These are phyloP conservation scores for Malus sieversii DNA, from an alignment of 306 rosid genomes.

Conservation along the genomic window DNA sequence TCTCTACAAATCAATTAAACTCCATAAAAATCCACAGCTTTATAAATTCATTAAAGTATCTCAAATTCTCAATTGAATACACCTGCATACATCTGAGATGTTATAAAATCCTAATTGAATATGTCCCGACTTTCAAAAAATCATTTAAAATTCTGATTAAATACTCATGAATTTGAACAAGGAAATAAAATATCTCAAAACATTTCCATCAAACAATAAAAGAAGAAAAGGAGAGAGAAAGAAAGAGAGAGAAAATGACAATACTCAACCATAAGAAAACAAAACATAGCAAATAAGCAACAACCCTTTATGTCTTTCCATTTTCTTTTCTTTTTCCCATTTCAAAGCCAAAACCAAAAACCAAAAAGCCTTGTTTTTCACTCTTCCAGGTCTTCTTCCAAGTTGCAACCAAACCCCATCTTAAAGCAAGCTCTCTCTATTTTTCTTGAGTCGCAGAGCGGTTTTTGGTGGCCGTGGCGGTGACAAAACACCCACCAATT, in stretches of 20 bases:
- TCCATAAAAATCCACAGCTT: too few species aligned
- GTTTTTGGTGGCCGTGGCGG: not conserved
- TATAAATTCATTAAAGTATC: too few species aligned
- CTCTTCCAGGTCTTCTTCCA: slow-evolving; percentile 24
- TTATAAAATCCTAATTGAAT: too few species aligned
- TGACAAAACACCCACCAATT: slow-evolving; percentile 19
- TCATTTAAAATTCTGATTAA: too few species aligned
- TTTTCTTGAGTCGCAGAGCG: not conserved
- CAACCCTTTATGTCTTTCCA: not conserved
- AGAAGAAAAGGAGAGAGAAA: not conserved
- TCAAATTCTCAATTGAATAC: too few species aligned
- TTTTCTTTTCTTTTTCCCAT: slow-evolving; percentile 8
- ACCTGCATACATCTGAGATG: too few species aligned
- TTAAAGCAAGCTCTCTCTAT: not conserved
- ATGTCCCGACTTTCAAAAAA: too few species aligned
- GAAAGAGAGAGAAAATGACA: slow-evolving; percentile 10
- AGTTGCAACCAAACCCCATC: slow-evolving; percentile 22
- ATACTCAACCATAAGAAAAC: slow-evolving; percentile 19
- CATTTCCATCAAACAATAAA: not conserved
- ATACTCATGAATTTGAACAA: too few species aligned
- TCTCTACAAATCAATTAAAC: too few species aligned
- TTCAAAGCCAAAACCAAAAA: not conserved
- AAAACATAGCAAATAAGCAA: slow-evolving; percentile 38
- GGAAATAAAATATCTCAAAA: too few species aligned
- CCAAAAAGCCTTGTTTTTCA: slow-evolving; percentile 49